phyloP scores from a whole-genome alignment of 306 rosid genomes.

The Quercus variabilis region DNA sequence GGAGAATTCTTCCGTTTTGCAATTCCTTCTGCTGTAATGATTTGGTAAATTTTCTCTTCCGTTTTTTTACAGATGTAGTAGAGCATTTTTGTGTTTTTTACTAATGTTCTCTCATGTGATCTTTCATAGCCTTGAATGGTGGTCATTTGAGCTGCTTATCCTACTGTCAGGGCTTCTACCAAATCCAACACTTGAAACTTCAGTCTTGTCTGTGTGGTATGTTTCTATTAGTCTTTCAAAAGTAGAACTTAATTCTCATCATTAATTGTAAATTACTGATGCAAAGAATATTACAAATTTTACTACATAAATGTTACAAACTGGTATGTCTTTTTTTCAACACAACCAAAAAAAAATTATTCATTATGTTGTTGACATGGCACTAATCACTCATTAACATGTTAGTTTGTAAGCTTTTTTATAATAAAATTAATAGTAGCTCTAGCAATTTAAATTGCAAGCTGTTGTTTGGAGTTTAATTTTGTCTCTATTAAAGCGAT shows the following conservation, averaged over 20 bases:
- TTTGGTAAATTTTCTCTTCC: conserved; percentile 43
- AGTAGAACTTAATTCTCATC: background rate
- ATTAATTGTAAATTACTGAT: too few species aligned
- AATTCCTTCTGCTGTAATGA: conserved; percentile 72
- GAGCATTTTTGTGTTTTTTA: background rate
- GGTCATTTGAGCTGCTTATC: conserved; percentile 64
- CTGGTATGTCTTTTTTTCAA: too few species aligned
- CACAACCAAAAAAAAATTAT: too few species aligned
- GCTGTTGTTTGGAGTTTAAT: background rate
- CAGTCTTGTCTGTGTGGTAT: conserved; percentile 76
- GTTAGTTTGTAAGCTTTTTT: background rate
- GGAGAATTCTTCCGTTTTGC: conserved; percentile 58
- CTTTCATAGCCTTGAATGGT: conserved; percentile 57
- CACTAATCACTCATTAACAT: too few species aligned
- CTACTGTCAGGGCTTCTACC: conserved; percentile 71
- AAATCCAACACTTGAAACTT: conserved; percentile 81
- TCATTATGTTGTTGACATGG: too few species aligned
- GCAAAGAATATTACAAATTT: too few species aligned
- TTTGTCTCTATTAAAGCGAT: background rate
- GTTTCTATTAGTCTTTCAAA: background rate
- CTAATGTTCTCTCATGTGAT: conserved; percentile 1
- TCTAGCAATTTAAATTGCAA: too few species aligned
- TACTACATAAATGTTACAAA: too few species aligned
- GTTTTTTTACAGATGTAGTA: background rate
- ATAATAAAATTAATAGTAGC: background rate